phyloP scores from a whole-genome alignment of 2,329 filamentous ascomycete genomes.

The Hypocrella siamensis region DNA sequence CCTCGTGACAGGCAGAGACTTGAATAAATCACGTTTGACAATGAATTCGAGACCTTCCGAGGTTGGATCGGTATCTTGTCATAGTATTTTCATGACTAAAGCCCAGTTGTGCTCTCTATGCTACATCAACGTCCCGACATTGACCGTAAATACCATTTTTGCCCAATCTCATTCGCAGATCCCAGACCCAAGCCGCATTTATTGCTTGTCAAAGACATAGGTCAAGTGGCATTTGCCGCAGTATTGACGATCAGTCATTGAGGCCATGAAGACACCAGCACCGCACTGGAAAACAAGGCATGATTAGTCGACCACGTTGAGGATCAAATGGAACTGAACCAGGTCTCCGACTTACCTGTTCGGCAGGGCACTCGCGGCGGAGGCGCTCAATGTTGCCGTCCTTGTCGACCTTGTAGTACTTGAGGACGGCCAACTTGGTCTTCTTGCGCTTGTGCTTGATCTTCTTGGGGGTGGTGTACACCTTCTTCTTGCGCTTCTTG shows the following conservation, averaged over 20 bases:
- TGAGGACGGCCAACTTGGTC: constrained; percentile 99
- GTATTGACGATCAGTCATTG: constrained; percentile 99
- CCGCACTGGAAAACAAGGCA: constrained; percentile 50
- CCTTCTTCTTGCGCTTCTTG: constrained; percentile 99
- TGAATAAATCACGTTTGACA: neutral
- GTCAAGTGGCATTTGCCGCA: constrained; percentile 62
- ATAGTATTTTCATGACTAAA: constrained; percentile 24
- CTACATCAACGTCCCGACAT: constrained; percentile 27
- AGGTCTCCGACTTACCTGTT: constrained; percentile 50
- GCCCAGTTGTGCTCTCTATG: constrained; percentile 24
- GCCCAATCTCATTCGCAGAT: too few relatives aligned
- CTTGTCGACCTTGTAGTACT: constrained; percentile 99
- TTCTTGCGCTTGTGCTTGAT: constrained; percentile 99
- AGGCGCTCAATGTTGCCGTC: constrained; percentile 99
- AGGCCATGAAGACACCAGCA: constrained; percentile 99
- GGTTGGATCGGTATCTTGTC: constrained; percentile 10
- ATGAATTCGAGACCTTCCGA: neutral
- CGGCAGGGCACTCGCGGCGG: constrained; percentile 88
- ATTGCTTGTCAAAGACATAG: constrained; percentile 58
- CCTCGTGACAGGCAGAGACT: too few relatives aligned
- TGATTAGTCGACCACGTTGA: neutral
- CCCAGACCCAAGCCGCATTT: too few relatives aligned
- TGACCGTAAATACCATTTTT: too few relatives aligned
- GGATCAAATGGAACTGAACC: neutral
- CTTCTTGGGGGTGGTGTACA: constrained; percentile 99